Conservation (phyloP, 345 rosid species). For the Gossypium thurberi region DNA sequence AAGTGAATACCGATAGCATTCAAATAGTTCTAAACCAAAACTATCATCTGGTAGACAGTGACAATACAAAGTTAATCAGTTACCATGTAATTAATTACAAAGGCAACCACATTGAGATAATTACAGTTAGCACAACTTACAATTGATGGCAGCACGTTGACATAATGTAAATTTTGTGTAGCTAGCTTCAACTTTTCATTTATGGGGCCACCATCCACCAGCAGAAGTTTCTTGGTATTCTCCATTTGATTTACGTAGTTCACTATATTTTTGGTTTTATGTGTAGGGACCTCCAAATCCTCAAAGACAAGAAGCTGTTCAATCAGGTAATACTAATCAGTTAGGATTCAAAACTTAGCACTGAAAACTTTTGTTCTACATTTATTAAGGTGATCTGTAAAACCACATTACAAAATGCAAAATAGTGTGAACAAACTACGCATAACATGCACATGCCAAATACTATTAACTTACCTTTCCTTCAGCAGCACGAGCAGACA, state of each 20-base stretch:
- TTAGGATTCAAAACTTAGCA: constrained; percentile 8
- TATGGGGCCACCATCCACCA: constrained; percentile 73
- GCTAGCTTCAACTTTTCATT: constrained; percentile 85
- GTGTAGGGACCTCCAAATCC: constrained; percentile 69
- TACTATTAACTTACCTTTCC: constrained; percentile 58
- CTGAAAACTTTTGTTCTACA: neutral
- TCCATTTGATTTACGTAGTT: constrained; percentile 65
- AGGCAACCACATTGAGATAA: neutral
- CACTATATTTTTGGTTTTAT: constrained; percentile 80
- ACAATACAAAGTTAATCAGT: neutral
- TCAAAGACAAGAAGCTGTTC: constrained; percentile 80
- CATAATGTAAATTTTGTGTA: constrained; percentile 81
- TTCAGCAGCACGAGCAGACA: constrained; percentile 94
- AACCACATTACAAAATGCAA: neutral
- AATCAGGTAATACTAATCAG: constrained; percentile 9
- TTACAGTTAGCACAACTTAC: constrained; percentile 40
- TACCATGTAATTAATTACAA: neutral
- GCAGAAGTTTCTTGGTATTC: constrained; percentile 67
- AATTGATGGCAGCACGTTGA: constrained; percentile 74
- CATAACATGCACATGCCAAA: neutral
- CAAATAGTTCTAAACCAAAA: neutral
- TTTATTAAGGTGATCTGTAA: neutral
- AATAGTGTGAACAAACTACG: neutral
- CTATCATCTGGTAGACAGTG: neutral
- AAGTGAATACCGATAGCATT: neutral